phyloP scores from a whole-genome alignment of 2,329 filamentous ascomycete species.

The Ascochyta koolunga region DNA sequence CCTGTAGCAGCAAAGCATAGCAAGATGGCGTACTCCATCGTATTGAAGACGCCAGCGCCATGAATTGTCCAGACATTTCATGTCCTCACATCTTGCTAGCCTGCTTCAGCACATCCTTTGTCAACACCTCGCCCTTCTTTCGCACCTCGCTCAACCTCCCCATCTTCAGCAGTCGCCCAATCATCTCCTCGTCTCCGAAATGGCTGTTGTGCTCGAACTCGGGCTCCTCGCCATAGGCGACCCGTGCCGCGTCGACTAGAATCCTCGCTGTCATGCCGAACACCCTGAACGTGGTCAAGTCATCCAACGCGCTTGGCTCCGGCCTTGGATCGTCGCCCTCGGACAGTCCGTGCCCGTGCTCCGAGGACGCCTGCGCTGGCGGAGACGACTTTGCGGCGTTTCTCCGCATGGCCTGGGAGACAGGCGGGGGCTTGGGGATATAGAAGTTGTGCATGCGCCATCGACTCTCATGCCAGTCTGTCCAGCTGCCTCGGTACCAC shows the following conservation, averaged over 20 bases:
- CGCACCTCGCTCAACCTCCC: constrained; percentile 61
- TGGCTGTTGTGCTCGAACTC: constrained; percentile 77
- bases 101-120: constrained; percentile 57
- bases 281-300: constrained; percentile 73
- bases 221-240: constrained; percentile 82
- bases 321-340: constrained; percentile 28
- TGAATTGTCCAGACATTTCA: not conserved
- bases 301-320: constrained; percentile 50
- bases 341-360: constrained; percentile 8
- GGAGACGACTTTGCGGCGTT: constrained; percentile 4
- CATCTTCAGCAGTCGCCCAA: constrained; percentile 60
- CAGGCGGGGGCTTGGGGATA: constrained; percentile 62
- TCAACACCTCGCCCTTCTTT: constrained; percentile 59
- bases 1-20: too few relatives aligned
- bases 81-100: constrained; percentile 54
- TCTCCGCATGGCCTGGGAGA: constrained; percentile 15
- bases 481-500: constrained; percentile 89
- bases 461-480: constrained; percentile 74
- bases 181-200: constrained; percentile 71
- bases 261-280: constrained; percentile 96
- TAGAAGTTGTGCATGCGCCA: constrained; percentile 94
- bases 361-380: not conserved
- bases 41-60: too few relatives aligned
- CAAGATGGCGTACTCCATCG: too few relatives aligned
- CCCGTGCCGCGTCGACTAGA: constrained; percentile 81